Conservation (phyloP, 1,284 basidiomycete genomes). For the Trichosporon sp. region DNA sequence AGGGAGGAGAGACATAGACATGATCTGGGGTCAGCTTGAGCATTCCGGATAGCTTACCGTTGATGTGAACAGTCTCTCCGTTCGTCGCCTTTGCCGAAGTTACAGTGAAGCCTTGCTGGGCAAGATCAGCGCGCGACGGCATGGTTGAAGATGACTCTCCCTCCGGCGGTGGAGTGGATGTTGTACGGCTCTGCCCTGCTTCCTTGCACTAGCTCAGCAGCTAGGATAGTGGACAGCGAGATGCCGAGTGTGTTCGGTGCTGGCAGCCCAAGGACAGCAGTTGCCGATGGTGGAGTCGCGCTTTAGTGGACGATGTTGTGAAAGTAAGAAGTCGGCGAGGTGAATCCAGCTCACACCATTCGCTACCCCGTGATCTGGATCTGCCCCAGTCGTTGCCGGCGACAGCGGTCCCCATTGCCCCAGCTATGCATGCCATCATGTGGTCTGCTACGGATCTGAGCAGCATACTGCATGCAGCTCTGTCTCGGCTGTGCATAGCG, state of each 20-base stretch:
- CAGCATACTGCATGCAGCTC: background rate
- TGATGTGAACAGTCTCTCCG: constrained; percentile 43
- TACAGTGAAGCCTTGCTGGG: constrained; percentile 32
- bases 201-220: background rate
- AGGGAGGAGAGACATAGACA: constrained; percentile 88
- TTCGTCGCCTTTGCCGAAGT: constrained; percentile 42
- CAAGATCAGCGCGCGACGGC: constrained; percentile 29
- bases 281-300: background rate
- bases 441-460: background rate
- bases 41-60: constrained; percentile 32
- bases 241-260: background rate
- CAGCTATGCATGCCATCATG: background rate
- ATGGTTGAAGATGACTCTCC: background rate
- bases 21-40: constrained; percentile 60
- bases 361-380: background rate
- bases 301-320: constrained; percentile 2
- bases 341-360: background rate
- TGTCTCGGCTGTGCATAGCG: background rate
- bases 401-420: background rate
- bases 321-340: background rate
- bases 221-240: constrained; percentile 1
- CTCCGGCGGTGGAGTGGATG: background rate
- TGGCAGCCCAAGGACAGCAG: constrained; percentile 3
- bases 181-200: background rate
- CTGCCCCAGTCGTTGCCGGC: background rate